These are phyloP conservation scores for Metschnikowia dekortorum DNA, from an alignment of 805 yeast genomes.

Conservation along the genomic window DNA sequence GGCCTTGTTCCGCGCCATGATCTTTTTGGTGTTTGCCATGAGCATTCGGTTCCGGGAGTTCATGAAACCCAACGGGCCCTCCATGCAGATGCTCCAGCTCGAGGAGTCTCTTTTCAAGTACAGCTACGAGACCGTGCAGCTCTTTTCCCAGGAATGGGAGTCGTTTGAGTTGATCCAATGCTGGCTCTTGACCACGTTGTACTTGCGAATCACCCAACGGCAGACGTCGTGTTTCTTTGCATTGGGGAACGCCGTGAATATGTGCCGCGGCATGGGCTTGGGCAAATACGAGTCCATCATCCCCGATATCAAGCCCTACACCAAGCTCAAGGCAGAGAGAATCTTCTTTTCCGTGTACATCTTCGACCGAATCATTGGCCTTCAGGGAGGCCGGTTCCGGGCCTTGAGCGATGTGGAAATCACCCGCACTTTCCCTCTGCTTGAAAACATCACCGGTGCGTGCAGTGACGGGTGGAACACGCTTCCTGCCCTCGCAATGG, in stretches of 20 bases:
- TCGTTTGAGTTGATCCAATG: constrained; percentile 47
- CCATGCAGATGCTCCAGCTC: constrained; percentile 22
- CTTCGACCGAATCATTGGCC: constrained; percentile 48
- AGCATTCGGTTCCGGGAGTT: constrained; percentile 50
- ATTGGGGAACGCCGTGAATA: constrained; percentile 38
- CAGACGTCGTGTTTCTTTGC: constrained; percentile 43
- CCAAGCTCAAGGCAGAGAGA: constrained; percentile 44
- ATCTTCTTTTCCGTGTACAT: constrained; percentile 54
- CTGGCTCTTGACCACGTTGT: constrained; percentile 44
- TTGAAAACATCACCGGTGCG: constrained; percentile 24
- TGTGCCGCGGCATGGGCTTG: constrained; percentile 44
- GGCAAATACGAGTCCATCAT: constrained; percentile 23
- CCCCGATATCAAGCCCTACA: constrained; percentile 30
- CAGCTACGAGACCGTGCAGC: constrained; percentile 34
- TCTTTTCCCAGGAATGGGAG: constrained; percentile 48
- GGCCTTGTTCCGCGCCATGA: constrained; percentile 48
- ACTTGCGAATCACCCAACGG: constrained; percentile 40
- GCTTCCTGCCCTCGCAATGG: constrained; percentile 42
- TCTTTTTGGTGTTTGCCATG: constrained; percentile 46
- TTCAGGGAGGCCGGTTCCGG: constrained; percentile 48
- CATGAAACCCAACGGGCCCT: constrained; percentile 16
- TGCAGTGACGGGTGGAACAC: constrained; percentile 47
- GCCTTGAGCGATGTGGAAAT: constrained; percentile 35
- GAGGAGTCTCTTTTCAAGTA: constrained; percentile 43
- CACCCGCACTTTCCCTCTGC: constrained; percentile 28